Base-by-base conservation (phyloP, 169 alveolate genomes). In the Plasmodium falciparum region DNA sequence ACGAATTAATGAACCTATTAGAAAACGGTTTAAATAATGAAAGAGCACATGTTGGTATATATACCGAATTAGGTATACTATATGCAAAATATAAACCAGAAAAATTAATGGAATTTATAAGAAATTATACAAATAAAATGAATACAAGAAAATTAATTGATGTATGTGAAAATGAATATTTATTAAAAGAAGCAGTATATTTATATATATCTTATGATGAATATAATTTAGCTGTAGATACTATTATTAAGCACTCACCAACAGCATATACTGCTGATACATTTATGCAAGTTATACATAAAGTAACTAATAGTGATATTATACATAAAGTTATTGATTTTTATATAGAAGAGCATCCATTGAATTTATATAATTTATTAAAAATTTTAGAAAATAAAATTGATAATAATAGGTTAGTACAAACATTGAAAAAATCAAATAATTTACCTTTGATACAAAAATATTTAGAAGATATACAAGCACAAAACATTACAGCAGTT, bases 341-440 rank as follows among this genome's bases (percentile, higher is more conserved):
- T 93, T 98, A 98, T 95, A 95, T 98, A 47, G 99, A 98, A 76
- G 99, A 98, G 92, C 97, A 98, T 93, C 99, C 99, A n/a, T 95
- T 97, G 96, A 96, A 97, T 85, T 95, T 99, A 61, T 97, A 98
- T 86, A 97, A 97, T 73, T 95, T 99, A 74, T 92, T 96, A 67
- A 88, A 74, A 65, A 76, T 92, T 29, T 91, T 95, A 73, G 95
- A 93, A 83, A 89, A 69, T 62, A 97, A 97, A 93, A 95, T 98
- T 61, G 99, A 98, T 93, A 96, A 97, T 65, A 96, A 98, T 61
- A 97, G 99, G 43, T 96, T 98, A 65, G 99, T 98, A 47, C 95
- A 95, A 80, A 98, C 97, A 15, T 93, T 95, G 76, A 93, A 92
- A 93, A 94, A 94, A 43, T 90, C 95, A 59, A 94, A 95, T 59